A percentile compares a stretch with the other conserved stretches of the same genome.
Conservation (phyloP, 2,329 filamentous ascomycete genomes). For the Aspergillus phoenicis region DNA sequence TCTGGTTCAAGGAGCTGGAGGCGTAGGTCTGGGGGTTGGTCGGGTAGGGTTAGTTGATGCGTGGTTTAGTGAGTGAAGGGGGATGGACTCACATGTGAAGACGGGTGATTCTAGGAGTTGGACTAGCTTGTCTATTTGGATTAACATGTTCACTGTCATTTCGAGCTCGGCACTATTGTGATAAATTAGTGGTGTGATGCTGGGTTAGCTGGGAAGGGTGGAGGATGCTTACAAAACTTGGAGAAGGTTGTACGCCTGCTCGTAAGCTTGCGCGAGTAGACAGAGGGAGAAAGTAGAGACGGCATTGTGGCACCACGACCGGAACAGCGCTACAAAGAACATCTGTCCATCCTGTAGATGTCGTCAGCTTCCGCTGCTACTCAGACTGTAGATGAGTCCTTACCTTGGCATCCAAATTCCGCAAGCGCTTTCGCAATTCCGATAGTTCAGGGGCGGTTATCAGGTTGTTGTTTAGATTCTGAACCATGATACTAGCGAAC, state of each 20-base stretch:
- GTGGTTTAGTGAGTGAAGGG: slow-evolving; percentile 8
- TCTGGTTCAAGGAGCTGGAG: slow-evolving; percentile 95
- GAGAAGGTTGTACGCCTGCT: slow-evolving; percentile 93
- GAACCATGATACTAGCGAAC: slow-evolving; percentile 99
- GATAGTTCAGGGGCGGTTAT: slow-evolving; percentile 94
- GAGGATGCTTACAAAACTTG: slow-evolving; percentile 76
- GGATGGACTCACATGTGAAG: slow-evolving; percentile 77
- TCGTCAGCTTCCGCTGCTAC: slow-evolving; percentile 21
- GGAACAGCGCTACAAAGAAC: slow-evolving; percentile 91
- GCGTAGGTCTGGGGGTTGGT: slow-evolving; percentile 69
- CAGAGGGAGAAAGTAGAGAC: slow-evolving; percentile 97
- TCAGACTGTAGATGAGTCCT: background rate
- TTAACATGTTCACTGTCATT: slow-evolving; percentile 98
- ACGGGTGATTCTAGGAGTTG: slow-evolving; percentile 96
- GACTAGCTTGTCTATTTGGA: slow-evolving; percentile 97
- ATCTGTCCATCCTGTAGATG: slow-evolving; percentile 77
- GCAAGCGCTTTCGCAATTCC: slow-evolving; percentile 83
- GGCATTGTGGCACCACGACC: slow-evolving; percentile 97
- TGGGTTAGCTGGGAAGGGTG: slow-evolving; percentile 4
- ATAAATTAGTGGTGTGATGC: slow-evolving; percentile 25
- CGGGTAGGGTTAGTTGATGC: slow-evolving; percentile 14
- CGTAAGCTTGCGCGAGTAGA: slow-evolving; percentile 92
- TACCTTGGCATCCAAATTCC: slow-evolving; percentile 86
- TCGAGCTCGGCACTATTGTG: slow-evolving; percentile 81
- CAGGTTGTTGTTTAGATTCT: slow-evolving; percentile 98